Percentiles rank a stretch among this genome's conserved stretches.
Evolutionary conservation across 371 early-diverging fungal species (phyloP).

Genomic region (Batkoa obscura): DNA sequence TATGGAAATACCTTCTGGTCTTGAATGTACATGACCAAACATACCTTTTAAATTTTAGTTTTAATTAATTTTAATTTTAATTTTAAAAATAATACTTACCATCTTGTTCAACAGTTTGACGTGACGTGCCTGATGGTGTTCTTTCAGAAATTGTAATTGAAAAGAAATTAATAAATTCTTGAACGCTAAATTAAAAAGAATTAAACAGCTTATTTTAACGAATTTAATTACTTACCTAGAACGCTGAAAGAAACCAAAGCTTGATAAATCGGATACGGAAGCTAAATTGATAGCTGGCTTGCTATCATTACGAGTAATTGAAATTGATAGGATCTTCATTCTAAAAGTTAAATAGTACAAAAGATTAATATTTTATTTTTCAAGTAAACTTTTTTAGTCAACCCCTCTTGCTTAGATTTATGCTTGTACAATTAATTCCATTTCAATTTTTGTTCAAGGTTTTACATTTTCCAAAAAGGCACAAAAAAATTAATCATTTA

Average conservation of each 20-base stretch:
- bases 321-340: no score
- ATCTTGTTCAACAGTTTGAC: conserved; percentile 71
- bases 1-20: conserved; percentile 49
- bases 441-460: no score
- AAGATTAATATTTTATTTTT: no score
- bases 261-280: conserved; percentile 49
- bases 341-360: no score
- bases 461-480: no score
- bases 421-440: no score
- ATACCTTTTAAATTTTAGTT: conserved; percentile 27
- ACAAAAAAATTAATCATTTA: no score
- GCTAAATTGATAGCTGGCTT: conserved; percentile 22
- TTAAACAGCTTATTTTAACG: background rate
- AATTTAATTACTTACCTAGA: conserved; percentile 31
- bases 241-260: conserved; percentile 79
- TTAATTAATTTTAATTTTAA: no score
- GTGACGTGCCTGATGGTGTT: conserved; percentile 54
- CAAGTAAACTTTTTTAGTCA: no score
- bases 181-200: conserved; percentile 30
- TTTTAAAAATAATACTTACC: conserved; percentile 43
- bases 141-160: conserved; percentile 70
- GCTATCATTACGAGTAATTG: background rate
- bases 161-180: conserved; percentile 81
- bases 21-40: conserved; percentile 61
- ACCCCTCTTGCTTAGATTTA: no score